A percentile compares a stretch with the other conserved stretches of the same genome.
Evolutionary conservation across 2,329 filamentous ascomycete species (phyloP).

Genomic region (Colletotrichum caudatum): DNA sequence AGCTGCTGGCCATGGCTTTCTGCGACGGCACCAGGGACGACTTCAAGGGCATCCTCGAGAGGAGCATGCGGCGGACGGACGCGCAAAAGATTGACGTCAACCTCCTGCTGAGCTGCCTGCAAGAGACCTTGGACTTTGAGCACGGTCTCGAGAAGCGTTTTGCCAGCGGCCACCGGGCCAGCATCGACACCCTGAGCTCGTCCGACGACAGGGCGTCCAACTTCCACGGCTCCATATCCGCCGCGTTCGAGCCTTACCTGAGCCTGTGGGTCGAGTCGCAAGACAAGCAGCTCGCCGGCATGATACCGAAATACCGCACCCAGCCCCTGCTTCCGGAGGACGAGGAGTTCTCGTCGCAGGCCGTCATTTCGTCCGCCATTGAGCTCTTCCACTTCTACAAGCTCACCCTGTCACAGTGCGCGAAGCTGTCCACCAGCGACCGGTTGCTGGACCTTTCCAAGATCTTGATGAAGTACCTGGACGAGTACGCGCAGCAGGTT

Average conservation of each 20-base stretch:
- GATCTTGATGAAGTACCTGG: constrained; percentile 91
- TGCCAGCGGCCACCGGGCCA: constrained; percentile 77
- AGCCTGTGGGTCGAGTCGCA: constrained; percentile 98
- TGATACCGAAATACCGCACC: constrained; percentile 89
- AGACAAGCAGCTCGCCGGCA: constrained; percentile 83
- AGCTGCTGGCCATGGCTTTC: constrained; percentile 89
- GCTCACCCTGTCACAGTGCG: constrained; percentile 90
- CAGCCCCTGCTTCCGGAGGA: constrained; percentile 85
- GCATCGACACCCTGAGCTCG: constrained; percentile 90
- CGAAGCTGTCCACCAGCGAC: constrained; percentile 93
- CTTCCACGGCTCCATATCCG: constrained; percentile 92
- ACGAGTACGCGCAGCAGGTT: constrained; percentile 95
- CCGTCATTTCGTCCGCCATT: constrained; percentile 92
- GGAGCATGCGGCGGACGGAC: constrained; percentile 82
- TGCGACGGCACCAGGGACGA: constrained; percentile 97
- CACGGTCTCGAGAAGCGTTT: constrained; percentile 90
- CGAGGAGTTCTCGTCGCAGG: constrained; percentile 91
- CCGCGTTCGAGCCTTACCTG: constrained; percentile 96
- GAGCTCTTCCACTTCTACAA: constrained; percentile 99
- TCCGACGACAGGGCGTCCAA: constrained; percentile 79
- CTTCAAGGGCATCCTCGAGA: constrained; percentile 91
- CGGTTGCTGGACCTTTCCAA: constrained; percentile 86
- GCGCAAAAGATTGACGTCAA: constrained; percentile 90
- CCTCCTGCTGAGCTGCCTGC: constrained; percentile 85
- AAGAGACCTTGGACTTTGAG: constrained; percentile 97